Conservation (phyloP, 83 land plant genomes). For the Thuja plicata region DNA sequence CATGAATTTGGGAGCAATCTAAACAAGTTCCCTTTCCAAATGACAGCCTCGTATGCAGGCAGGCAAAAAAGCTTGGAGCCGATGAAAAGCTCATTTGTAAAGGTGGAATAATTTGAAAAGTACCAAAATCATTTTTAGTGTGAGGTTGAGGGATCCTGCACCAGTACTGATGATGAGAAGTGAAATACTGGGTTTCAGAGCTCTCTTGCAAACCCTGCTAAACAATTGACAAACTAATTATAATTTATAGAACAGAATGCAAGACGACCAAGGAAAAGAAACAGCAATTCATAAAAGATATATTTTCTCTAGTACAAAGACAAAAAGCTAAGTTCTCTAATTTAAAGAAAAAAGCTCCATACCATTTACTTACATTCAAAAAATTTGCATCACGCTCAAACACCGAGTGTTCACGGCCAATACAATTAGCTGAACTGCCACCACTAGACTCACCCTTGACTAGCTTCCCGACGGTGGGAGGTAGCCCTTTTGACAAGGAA, state of each 20-base stretch:
- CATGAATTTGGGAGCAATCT: not conserved
- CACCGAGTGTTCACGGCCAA: no score
- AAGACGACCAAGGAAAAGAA: not conserved
- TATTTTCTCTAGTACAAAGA: not conserved
- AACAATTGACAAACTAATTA: not conserved
- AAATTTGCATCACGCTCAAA: not conserved
- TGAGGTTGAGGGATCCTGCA: not conserved
- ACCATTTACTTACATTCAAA: conserved; percentile 3
- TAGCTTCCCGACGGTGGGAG: not conserved
- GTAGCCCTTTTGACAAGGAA: not conserved
- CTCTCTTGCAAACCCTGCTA: not conserved
- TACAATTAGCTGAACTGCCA: not conserved
- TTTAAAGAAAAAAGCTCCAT: not conserved
- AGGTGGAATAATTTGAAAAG: not conserved
- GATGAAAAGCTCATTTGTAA: not conserved
- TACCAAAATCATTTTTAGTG: not conserved
- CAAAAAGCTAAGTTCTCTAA: not conserved
- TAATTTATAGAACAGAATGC: not conserved
- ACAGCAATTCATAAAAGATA: not conserved
- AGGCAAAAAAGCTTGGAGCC: not conserved
- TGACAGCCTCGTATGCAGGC: not conserved
- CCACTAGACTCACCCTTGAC: conserved; percentile 4
- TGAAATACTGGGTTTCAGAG: not conserved
- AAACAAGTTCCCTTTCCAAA: not conserved
- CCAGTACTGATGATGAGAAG: not conserved